phyloP scores from a whole-genome alignment of 345 rosid genomes.

The Erodium maritimum region DNA sequence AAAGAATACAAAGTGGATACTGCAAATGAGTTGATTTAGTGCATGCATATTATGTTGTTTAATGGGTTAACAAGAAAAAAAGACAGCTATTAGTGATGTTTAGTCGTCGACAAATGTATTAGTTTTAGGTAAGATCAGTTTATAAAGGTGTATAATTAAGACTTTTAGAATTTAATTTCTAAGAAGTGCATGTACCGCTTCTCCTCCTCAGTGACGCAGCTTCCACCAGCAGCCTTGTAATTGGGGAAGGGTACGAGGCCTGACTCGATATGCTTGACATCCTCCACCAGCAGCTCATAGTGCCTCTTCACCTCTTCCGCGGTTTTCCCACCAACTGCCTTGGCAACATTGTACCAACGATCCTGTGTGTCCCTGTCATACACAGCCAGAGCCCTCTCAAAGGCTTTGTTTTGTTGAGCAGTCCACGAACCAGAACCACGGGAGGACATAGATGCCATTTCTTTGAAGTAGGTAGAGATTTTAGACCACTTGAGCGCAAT shows the following conservation, averaged over 20 bases:
- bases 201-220: conserved; percentile 21
- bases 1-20: neutral
- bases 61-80: neutral
- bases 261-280: conserved; percentile 64
- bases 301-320: conserved; percentile 79
- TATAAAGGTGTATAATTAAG: neutral
- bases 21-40: neutral
- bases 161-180: too few species aligned
- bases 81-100: neutral
- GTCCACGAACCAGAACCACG: conserved; percentile 67
- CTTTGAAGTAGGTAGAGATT: neutral
- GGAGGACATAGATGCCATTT: conserved; percentile 76
- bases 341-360: conserved; percentile 93
- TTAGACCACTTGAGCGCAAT: conserved; percentile 1
- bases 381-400: conserved; percentile 82
- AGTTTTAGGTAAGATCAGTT: neutral
- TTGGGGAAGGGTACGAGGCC: conserved; percentile 79
- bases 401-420: conserved; percentile 81
- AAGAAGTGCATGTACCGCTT: conserved; percentile 19
- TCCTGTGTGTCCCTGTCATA: conserved; percentile 92
- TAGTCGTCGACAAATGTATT: neutral
- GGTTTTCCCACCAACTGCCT: conserved; percentile 76
- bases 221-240: conserved; percentile 36
- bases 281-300: conserved; percentile 61
- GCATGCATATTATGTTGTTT: neutral